phyloP scores from a whole-genome alignment of 2,329 filamentous ascomycete species.

The Cordyceps farinosa region DNA sequence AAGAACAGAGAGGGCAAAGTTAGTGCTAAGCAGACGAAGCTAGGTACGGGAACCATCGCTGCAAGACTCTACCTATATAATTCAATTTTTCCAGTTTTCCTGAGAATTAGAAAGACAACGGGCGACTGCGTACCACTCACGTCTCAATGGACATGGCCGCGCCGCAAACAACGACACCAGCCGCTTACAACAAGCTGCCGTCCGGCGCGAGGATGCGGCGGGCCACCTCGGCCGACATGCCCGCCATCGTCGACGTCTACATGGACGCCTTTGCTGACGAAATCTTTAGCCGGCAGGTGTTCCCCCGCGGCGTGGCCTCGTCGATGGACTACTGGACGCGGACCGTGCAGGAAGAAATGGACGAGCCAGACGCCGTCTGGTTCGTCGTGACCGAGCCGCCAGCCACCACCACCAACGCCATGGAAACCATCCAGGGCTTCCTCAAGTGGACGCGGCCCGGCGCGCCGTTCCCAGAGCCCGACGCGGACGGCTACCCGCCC shows the following conservation, averaged over 20 bases:
- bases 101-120: too few relatives aligned
- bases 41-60: background rate
- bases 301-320: conserved; percentile 28
- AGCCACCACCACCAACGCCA: conserved; percentile 23
- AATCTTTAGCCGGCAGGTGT: conserved; percentile 36
- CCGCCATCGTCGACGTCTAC: conserved; percentile 41
- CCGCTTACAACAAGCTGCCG: background rate
- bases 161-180: too few relatives aligned
- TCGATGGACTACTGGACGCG: conserved; percentile 35
- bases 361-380: conserved; percentile 35
- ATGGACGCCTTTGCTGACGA: conserved; percentile 42
- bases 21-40: background rate
- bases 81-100: too few relatives aligned
- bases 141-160: too few relatives aligned
- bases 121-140: too few relatives aligned
- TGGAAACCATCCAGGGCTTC: conserved; percentile 38
- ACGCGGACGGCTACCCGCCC: conserved; percentile 36
- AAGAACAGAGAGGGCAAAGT: background rate
- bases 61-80: too few relatives aligned
- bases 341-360: conserved; percentile 36
- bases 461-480: conserved; percentile 23
- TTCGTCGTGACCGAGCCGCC: conserved; percentile 37
- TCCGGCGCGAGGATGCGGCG: conserved; percentile 30
- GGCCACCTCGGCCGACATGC: conserved; percentile 39
- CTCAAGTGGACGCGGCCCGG: conserved; percentile 44